Evolutionary conservation across 2,329 filamentous ascomycete genomes (phyloP), one percentile per base, ranked within the genome.

Genomic region (Penicillium frequentans): DNA sequence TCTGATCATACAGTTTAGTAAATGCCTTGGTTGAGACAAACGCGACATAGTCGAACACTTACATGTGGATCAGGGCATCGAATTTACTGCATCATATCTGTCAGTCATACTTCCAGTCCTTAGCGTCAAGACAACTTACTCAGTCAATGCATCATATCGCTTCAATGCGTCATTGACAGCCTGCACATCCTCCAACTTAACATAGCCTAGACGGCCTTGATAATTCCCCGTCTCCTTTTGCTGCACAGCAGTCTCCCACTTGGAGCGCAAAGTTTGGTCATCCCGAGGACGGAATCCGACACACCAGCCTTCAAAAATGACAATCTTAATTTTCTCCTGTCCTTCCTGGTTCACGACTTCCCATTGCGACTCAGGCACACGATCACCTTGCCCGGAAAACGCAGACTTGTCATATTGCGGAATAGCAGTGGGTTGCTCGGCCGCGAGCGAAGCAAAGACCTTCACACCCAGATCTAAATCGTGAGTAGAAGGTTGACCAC

Each of bases 231-330:
- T 70, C 71, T 84, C 73, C 71, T 81, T 64, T 49, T 72, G 71
- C 3, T 54, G 60, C 21, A 76, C 75, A 5, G 82, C 82, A 29
- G 75, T 75, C 52, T 78, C 75, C 72, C 84, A 84, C 59, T 81
- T 83, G 69, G 79, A 77, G 64, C 81, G 81, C 3, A 86, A 71
- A 27, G 81, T 79, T 4, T 84, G 71, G 5, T 82, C 79, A n/a
- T 76, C 66, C 13, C 93, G 73, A 0, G 88, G 74, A 6, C 87
- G 85, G 76, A 96, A 96, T 3, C 91, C 93, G 13, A 96, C 86
- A 72, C 89, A 95, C 93, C 92, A 96, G 19, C 93, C 92, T 73
- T 97, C 92, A 61, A 96, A 87, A 51, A 96, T 84, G 23, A 96
- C 82, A 7, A 93, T 85, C 51, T 83, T 80, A 2, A 85, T 67